Evolutionary conservation across 441 rosid genomes (phyloP).

Genomic region (Erodium moschatum): DNA sequence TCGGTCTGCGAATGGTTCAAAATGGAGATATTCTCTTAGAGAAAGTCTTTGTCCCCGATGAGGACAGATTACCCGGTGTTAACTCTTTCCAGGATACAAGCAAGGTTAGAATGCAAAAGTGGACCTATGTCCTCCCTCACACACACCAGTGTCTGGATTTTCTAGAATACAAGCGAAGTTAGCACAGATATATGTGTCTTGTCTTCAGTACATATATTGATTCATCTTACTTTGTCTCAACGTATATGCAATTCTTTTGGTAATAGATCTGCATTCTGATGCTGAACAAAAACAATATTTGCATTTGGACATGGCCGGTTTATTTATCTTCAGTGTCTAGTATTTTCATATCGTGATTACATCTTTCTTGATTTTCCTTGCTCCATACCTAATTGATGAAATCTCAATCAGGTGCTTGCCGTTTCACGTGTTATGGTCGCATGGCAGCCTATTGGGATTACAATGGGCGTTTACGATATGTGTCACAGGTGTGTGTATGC

Average conservation of each 20-base stretch:
- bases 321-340: background rate
- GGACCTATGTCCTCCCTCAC: slow-evolving; percentile 2
- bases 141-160: background rate
- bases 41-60: slow-evolving; percentile 77
- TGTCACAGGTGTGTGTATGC: slow-evolving; percentile 60
- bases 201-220: background rate
- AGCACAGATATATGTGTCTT: background rate
- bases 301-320: background rate
- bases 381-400: slow-evolving; percentile 7
- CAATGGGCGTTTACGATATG: slow-evolving; percentile 94
- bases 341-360: background rate
- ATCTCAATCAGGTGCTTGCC: slow-evolving; percentile 57
- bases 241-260: background rate
- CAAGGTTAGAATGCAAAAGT: slow-evolving; percentile 43
- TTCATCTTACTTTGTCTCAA: background rate
- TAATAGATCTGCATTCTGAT: background rate
- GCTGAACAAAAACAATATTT: background rate
- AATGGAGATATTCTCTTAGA: slow-evolving; percentile 79
- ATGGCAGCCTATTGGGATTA: slow-evolving; percentile 90
- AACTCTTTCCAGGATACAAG: slow-evolving; percentile 84
- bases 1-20: slow-evolving; percentile 87
- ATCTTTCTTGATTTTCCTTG: slow-evolving; percentile 8
- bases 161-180: background rate
- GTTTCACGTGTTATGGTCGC: slow-evolving; percentile 91
- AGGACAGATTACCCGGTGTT: slow-evolving; percentile 76